Conservation (phyloP, 1,139 yeast species). For the Yamadazyma oceani region DNA sequence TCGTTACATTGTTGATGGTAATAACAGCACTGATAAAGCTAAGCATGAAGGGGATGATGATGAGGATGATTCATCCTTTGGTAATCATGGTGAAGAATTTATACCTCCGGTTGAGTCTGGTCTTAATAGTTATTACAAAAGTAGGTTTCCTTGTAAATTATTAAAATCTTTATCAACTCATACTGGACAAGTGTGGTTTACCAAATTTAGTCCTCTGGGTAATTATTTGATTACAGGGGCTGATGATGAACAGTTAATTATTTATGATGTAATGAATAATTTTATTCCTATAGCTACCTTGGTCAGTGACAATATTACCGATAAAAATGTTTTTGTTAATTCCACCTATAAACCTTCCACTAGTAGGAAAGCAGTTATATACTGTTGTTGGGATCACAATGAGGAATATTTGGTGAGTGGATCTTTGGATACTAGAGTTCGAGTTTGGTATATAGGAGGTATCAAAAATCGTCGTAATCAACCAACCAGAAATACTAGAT, state of each 20-base stretch:
- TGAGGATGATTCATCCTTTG: constrained; percentile 2
- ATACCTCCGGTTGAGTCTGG: constrained; percentile 15
- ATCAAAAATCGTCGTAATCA: constrained; percentile 17
- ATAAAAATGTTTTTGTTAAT: constrained; percentile 29
- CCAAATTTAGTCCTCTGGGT: constrained; percentile 78
- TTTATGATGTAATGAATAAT: constrained; percentile 63
- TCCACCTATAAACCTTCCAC: constrained; percentile 25
- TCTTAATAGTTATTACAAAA: constrained; percentile 20
- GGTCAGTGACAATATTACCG: constrained; percentile 32
- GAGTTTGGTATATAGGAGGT: constrained; percentile 63
- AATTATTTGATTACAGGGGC: constrained; percentile 74
- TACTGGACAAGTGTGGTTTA: constrained; percentile 80
- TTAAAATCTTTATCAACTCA: constrained; percentile 50
- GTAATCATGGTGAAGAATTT: constrained; percentile 11
- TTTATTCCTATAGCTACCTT: constrained; percentile 45
- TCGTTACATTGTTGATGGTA: not conserved
- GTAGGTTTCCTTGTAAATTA: constrained; percentile 48
- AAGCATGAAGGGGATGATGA: too few species aligned
- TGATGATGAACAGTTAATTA: constrained; percentile 60
- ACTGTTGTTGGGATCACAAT: constrained; percentile 71
- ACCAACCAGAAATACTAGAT: constrained; percentile 23
- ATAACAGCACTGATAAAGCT: too few species aligned
- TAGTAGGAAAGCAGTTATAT: constrained; percentile 57
- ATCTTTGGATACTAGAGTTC: constrained; percentile 63
- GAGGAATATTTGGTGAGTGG: constrained; percentile 68